Base-by-base conservation (phyloP, 2,329 filamentous ascomycete species). In the Ascochyta koolunga region DNA sequence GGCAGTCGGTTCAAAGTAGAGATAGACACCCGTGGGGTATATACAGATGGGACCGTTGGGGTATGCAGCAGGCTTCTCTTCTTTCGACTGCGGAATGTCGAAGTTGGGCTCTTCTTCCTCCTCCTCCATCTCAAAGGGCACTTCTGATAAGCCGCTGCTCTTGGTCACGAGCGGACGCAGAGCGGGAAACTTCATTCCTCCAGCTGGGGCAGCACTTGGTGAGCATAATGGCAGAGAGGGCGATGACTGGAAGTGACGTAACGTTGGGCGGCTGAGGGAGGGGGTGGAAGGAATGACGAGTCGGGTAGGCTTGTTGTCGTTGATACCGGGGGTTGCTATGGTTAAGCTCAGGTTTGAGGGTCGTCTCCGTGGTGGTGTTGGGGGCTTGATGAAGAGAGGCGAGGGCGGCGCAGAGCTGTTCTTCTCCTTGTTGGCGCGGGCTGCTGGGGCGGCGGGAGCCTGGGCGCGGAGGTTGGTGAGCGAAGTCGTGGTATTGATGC, bases 1-100 rank as follows among this genome's bases (percentile, higher is more conserved):
- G 0, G 87, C 87, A 1, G 88, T 90, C 0, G 90, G 90, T 70
- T 96, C 90, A 35, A 90, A 79, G 66, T 93, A 96, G 0, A 95
- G 81, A 68, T 87, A 92, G 7, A 96, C 86, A 38, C 88, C 84
- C 53, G 90, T 87, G 48, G 86, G 86, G 62, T 93, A 93, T 44
- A 96, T 93, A 62, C 89, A 87, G 48, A 93, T 88, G 0, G 90
- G 91, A 0, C 90, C 90, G 61, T 91, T 84, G 0, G 90, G 90
- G 68, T 96, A 96, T 1, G 89, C 89, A 15, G 90, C 89, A 0
- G 89, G 89, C 76, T 93, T 93, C 61, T 83, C 83, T 65, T 86
- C 84, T 25, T 81, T 79, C 8, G 85, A 88, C 55, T 86, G 81
- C 32, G 84, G 82, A 29, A 82, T 70, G 48, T 82, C 80, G 46